Base-by-base conservation (phyloP, 2,329 filamentous ascomycete genomes). In the Albifimbria verrucaria region DNA sequence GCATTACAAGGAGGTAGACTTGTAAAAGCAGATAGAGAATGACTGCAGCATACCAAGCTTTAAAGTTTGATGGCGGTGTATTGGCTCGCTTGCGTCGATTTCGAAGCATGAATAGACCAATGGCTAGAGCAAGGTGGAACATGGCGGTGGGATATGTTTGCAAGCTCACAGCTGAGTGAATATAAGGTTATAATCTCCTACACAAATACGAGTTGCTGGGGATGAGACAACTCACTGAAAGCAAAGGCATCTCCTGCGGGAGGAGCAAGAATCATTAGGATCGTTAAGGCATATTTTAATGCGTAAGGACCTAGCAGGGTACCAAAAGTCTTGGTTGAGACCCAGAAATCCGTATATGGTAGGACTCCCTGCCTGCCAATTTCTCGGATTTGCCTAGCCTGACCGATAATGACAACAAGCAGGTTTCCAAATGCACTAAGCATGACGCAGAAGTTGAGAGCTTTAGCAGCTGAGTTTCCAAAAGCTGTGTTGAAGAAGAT, bases 191-290 rank as follows among this genome's bases (percentile, higher is more conserved):
- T 7, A 9, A 32, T 7, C 9, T 32, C 26, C 26, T 32, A 7
- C 26, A 32, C 26, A 32, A 32, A 7, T 32, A 32, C 26, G 26
- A 32, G 9, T 32, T 32, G 32, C 15, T n/a, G n/a, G n/a, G n/a
- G n/a, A n/a, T n/a, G 18, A 43, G 46, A 1, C 45, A 18, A 60
- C 67, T n/a, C 60, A 79, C 77, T 71, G 59, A 86, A 86, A 53
- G 80, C 78, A 63, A 87, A 87, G 0, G 84, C 85, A 61, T 87
- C 83, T 1, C 84, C 83, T 1, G 82, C 80, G 0, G 84, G 82
- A 0, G 82, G 77, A 0, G 78, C 81, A 0, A 82, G 61, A 36
- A 86, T 85, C 78, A 86, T 83, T 42, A 86, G 58, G 2, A 82
- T 62, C 0, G 83, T 86, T 52, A 84, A 64, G 0, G 58, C 59